These are phyloP conservation scores for Neofusicoccum sp. DNA, from an alignment of 2,329 filamentous ascomycete species.

Conservation along the genomic window DNA sequence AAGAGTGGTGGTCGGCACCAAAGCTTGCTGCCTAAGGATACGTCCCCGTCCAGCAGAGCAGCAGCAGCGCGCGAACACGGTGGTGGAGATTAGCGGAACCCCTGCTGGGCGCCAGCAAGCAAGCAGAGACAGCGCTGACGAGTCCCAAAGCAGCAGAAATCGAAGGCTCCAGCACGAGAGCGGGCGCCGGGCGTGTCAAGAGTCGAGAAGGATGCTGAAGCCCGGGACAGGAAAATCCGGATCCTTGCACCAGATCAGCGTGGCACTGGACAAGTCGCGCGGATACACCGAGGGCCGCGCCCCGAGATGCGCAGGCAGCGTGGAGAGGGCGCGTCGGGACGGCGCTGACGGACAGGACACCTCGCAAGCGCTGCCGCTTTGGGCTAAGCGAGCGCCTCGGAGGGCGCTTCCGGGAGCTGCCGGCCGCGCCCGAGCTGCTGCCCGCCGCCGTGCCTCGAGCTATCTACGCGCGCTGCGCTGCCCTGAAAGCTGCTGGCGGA, in stretches of 20 bases:
- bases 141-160: slow-evolving; percentile 2
- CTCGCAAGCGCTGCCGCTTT: slow-evolving; percentile 3
- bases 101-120: not conserved
- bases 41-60: not conserved
- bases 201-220: not conserved
- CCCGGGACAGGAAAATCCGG: not conserved
- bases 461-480: not conserved
- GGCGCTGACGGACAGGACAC: not conserved
- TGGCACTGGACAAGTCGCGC: not conserved
- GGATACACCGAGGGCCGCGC: slow-evolving; percentile 14
- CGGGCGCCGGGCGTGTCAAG: not conserved
- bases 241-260: slow-evolving; percentile 6
- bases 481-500: not conserved
- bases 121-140: not conserved
- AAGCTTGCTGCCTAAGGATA: slow-evolving; percentile 13
- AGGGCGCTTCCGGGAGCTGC: not conserved
- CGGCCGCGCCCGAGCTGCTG: not conserved
- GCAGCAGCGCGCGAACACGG: not conserved
- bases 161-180: not conserved
- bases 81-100: not conserved
- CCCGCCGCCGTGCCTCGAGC: not conserved
- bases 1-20: not conserved
- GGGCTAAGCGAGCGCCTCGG: not conserved
- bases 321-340: not conserved
- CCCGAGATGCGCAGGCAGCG: not conserved